Evolutionary conservation across 441 rosid species (phyloP).

Genomic region (Pelargonium citronellum): DNA sequence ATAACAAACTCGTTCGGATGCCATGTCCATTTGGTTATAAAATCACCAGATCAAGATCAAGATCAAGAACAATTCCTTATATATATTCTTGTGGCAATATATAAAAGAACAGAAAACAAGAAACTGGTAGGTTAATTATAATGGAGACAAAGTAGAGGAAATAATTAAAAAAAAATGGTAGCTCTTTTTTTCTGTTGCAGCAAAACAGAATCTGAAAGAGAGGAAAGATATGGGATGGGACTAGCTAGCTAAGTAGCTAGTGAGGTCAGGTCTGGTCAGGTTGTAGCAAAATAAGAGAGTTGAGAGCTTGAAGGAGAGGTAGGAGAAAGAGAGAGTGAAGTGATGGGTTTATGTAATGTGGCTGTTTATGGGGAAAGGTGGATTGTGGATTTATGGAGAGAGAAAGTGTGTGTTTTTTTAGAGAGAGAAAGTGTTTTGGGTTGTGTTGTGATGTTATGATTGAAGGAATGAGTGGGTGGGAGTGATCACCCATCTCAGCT

Average conservation of each 20-base stretch:
- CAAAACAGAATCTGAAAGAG: too few relatives aligned
- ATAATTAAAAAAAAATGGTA: too few relatives aligned
- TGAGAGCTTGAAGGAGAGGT: slow-evolving; percentile 1
- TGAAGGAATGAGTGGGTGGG: slow-evolving; percentile 61
- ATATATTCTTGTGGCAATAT: background rate
- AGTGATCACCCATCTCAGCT: slow-evolving; percentile 15
- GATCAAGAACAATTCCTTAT: too few relatives aligned
- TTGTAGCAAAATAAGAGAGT: background rate
- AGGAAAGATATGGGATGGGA: too few relatives aligned
- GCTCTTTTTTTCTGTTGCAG: too few relatives aligned
- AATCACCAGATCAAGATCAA: too few relatives aligned
- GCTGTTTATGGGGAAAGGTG: slow-evolving; percentile 12
- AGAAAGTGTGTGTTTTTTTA: background rate
- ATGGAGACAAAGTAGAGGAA: too few relatives aligned
- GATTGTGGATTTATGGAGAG: slow-evolving; percentile 12
- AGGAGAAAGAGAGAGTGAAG: slow-evolving; percentile 25
- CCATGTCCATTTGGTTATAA: slow-evolving; percentile 30
- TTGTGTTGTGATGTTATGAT: slow-evolving; percentile 29
- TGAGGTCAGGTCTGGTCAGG: too few relatives aligned
- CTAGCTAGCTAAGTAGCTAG: too few relatives aligned
- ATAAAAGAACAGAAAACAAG: background rate
- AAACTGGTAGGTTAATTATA: too few relatives aligned
- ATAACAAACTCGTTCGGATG: slow-evolving; percentile 77
- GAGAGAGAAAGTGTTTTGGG: background rate
- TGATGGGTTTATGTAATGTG: slow-evolving; percentile 8